Base-by-base conservation (phyloP, 2,329 filamentous ascomycete genomes). In the Bipolaris gigantea region DNA sequence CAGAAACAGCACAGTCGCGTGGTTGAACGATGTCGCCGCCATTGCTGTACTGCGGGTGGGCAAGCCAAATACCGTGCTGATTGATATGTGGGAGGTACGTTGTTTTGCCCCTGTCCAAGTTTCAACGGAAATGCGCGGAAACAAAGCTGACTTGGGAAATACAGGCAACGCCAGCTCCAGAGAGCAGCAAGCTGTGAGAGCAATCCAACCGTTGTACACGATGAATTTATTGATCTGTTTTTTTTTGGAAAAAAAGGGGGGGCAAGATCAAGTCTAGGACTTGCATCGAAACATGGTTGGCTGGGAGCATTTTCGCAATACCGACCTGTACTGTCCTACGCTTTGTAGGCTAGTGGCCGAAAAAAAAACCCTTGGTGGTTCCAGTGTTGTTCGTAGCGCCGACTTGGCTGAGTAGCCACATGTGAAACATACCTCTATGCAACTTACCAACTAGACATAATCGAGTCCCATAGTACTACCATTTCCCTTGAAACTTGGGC, bases 1-100 rank as follows among this genome's bases (percentile, higher is more conserved):
- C 2, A 59, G 51, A 4, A 67, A 70, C 43, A 61, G 65, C 42
- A 62, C 63, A 7, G 74, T 73, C 48, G 67, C 69, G 33, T 76
- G 73, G 73, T 57, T 75, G 58, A 75, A 75, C 42, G 70, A 74
- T 57, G 61, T 75, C 32, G 70, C 73, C 15, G 69, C 59, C 16
- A 62, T 69, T 15, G 66, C 64, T 15, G 62, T 66, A 16, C 43
- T 69, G 44, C 63, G 46, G 15, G 50, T 60, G 16, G 62, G 54
- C 34, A 62, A 64, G 3, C 65, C 64, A 2, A 49, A 30, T 15
- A 56, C 54, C 3, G 65, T 69, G 11, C 21, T 50, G 9, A 67
- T 69, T 51, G 64, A 69, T 30, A 67, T 67, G 66, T 69, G 64
- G 66, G 47, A 66, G 56, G 62, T 63, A 7, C 50, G 55, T 53